These are phyloP conservation scores for Volvariella volvacea DNA, from an alignment of 1,284 basidiomycete genomes.

Conservation along the genomic window DNA sequence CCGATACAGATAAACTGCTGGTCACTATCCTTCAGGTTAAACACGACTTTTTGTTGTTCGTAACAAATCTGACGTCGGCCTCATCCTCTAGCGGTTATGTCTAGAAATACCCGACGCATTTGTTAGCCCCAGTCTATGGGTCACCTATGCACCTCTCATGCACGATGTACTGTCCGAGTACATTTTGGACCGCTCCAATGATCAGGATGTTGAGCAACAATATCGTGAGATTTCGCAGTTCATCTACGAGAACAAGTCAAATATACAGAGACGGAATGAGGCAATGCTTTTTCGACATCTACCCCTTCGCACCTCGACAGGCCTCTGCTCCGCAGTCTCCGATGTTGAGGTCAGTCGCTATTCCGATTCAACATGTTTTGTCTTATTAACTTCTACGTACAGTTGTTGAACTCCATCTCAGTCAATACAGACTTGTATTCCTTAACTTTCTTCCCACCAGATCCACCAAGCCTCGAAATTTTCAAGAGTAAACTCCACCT, in stretches of 20 bases:
- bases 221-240: constrained; percentile 35
- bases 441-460: constrained; percentile 55
- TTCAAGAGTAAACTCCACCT: constrained; percentile 74
- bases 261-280: constrained; percentile 67
- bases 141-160: constrained; percentile 39
- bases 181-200: constrained; percentile 21
- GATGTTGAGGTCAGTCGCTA: constrained; percentile 70
- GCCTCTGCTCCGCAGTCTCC: constrained; percentile 56
- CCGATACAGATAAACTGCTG: constrained; percentile 47
- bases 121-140: constrained; percentile 68
- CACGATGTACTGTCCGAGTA: constrained; percentile 36
- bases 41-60: constrained; percentile 2
- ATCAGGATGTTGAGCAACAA: constrained; percentile 30
- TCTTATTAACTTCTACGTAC: neutral
- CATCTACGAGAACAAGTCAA: constrained; percentile 42
- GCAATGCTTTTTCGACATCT: constrained; percentile 70
- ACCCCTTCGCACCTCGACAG: constrained; percentile 50
- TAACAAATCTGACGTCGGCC: too few relatives aligned
- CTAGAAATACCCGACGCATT: constrained; percentile 65
- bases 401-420: constrained; percentile 81
- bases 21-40: constrained; percentile 53
- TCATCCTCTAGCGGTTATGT: constrained; percentile 49
- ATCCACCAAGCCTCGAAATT: constrained; percentile 31
- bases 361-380: neutral
- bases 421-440: constrained; percentile 60